Evolutionary conservation across 1,284 basidiomycete genomes (phyloP).

Genomic region (Vanrija sp.): DNA sequence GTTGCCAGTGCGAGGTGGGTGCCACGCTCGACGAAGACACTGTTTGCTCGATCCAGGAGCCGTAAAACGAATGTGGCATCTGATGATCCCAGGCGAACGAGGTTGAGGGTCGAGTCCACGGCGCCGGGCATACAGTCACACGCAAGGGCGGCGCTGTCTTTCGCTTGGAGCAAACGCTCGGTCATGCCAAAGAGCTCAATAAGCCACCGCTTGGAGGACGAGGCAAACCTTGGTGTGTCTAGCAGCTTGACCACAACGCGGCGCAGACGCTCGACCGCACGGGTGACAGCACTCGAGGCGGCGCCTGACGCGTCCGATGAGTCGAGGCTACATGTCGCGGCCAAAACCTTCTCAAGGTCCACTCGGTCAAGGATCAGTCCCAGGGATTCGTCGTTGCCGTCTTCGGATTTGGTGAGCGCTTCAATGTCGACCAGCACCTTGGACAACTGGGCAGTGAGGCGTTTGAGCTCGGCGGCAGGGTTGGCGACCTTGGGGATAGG

Average conservation of each 20-base stretch:
- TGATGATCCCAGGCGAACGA: slow-evolving; percentile 8
- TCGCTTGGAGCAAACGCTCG: no score
- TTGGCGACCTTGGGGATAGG: neutral
- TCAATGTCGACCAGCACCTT: slow-evolving; percentile 3
- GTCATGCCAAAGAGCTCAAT: neutral
- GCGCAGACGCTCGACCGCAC: slow-evolving; percentile 22
- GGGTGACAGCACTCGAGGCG: slow-evolving; percentile 2
- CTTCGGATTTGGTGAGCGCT: neutral
- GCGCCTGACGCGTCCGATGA: neutral
- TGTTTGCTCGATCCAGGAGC: slow-evolving; percentile 3
- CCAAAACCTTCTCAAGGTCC: neutral
- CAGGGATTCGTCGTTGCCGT: neutral
- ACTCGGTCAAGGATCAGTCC: neutral
- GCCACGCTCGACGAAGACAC: neutral
- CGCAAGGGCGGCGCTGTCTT: neutral
- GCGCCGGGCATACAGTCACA: slow-evolving; percentile 3
- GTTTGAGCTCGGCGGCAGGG: neutral
- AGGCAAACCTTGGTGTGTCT: neutral
- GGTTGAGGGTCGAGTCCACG: slow-evolving; percentile 9
- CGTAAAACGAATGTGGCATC: neutral
- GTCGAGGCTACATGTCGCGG: slow-evolving; percentile 3
- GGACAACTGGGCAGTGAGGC: neutral
- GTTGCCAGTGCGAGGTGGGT: neutral
- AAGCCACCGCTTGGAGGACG: slow-evolving; percentile 13
- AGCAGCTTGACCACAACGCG: slow-evolving; percentile 20